These are phyloP conservation scores for Aspergillus diversus DNA, from an alignment of 495 filamentous ascomycete species.

Conservation along the genomic window DNA sequence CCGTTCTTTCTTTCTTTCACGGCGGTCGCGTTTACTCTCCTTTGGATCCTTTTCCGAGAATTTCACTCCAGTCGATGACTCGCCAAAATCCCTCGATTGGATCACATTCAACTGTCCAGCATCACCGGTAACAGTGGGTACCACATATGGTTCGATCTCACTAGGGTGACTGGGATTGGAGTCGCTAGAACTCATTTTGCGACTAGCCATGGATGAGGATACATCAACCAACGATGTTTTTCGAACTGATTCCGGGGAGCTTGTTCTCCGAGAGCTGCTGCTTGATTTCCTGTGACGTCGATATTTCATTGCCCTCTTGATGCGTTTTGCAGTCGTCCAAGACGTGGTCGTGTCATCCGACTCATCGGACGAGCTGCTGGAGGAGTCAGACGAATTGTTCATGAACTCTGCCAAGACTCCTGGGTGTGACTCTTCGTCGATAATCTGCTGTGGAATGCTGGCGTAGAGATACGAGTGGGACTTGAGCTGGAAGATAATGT, in stretches of 20 bases:
- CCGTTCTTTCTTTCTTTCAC: slow-evolving; percentile 43
- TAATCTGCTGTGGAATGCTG: slow-evolving; percentile 84
- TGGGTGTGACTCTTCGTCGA: slow-evolving; percentile 85
- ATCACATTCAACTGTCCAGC: neutral
- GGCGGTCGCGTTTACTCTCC: slow-evolving; percentile 33
- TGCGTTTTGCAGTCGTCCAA: slow-evolving; percentile 71
- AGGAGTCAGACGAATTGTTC: slow-evolving; percentile 67
- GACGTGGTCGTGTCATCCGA: slow-evolving; percentile 69
- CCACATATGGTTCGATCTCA: too few species aligned
- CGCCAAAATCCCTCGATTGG: slow-evolving; percentile 37
- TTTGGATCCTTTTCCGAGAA: slow-evolving; percentile 24
- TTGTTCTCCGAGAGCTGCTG: slow-evolving; percentile 66
- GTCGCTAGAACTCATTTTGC: slow-evolving; percentile 32
- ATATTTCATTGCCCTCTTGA: slow-evolving; percentile 70
- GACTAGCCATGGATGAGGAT: slow-evolving; percentile 16
- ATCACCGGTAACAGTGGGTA: neutral
- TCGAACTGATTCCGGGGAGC: slow-evolving; percentile 35
- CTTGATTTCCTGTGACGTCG: slow-evolving; percentile 74
- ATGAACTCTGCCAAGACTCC: slow-evolving; percentile 82
- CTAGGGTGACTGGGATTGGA: slow-evolving; percentile 27
- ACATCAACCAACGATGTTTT: slow-evolving; percentile 33
- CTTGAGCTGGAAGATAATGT: slow-evolving; percentile 89
- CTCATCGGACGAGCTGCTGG: slow-evolving; percentile 64
- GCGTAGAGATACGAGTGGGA: slow-evolving; percentile 91
- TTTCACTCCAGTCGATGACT: slow-evolving; percentile 19